Conservation (phyloP, 1,284 basidiomycete species). For the Phenoliferia sp. region DNA sequence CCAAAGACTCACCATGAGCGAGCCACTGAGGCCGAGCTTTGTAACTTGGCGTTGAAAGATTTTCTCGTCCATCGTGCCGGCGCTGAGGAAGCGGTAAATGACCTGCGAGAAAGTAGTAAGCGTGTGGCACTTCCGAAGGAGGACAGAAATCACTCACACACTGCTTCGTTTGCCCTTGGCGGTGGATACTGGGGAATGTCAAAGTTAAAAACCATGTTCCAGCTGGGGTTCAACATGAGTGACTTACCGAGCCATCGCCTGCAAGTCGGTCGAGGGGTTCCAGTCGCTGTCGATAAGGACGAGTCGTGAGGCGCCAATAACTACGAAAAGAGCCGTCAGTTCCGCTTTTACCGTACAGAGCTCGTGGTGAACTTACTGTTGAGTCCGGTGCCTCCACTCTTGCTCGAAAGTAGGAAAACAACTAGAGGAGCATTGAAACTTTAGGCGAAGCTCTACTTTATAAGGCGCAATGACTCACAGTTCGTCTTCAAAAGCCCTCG, state of each 20-base stretch:
- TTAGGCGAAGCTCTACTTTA: slow-evolving; percentile 9
- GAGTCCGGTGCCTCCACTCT: slow-evolving; percentile 91
- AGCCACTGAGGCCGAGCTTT: slow-evolving; percentile 73
- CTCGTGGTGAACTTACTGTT: slow-evolving; percentile 60
- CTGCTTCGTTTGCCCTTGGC: slow-evolving; percentile 84
- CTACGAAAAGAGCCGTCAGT: neutral
- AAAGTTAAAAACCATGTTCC: neutral
- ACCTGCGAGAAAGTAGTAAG: slow-evolving; percentile 43
- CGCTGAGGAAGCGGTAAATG: slow-evolving; percentile 67
- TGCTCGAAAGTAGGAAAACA: slow-evolving; percentile 87
- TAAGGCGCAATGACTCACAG: slow-evolving; percentile 51
- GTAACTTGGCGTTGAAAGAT: slow-evolving; percentile 74
- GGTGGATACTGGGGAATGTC: slow-evolving; percentile 19
- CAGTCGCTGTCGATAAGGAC: slow-evolving; percentile 85
- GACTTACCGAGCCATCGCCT: slow-evolving; percentile 89
- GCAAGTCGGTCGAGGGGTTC: slow-evolving; percentile 90
- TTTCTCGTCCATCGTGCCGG: slow-evolving; percentile 49
- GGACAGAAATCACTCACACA: slow-evolving; percentile 31
- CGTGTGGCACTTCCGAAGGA: neutral
- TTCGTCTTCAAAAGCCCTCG: slow-evolving; percentile 61
- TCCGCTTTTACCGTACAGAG: neutral
- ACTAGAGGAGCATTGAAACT: slow-evolving; percentile 48
- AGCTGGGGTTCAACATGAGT: neutral
- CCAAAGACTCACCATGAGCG: slow-evolving; percentile 46
- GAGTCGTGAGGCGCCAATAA: slow-evolving; percentile 65